Evolutionary conservation across 2,329 filamentous ascomycete species (phyloP).

Genomic region (Penicillium sp.): DNA sequence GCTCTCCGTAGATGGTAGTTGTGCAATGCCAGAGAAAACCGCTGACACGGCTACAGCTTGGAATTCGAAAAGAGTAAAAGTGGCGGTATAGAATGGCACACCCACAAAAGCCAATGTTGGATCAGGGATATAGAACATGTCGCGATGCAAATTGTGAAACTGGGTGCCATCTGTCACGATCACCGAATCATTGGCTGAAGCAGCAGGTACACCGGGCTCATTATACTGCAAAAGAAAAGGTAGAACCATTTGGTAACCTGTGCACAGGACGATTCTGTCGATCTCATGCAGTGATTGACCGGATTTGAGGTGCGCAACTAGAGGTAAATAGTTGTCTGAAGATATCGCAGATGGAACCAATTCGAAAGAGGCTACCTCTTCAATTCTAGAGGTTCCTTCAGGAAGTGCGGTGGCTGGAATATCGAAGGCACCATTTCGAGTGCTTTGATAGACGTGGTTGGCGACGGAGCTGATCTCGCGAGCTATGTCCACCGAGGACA

Average conservation of each 20-base stretch:
- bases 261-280: conserved; percentile 60
- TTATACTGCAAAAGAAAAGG: conserved; percentile 58
- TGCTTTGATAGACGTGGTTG: conserved; percentile 51
- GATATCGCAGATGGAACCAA: not conserved
- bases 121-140: conserved; percentile 67
- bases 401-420: conserved; percentile 53
- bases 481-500: conserved; percentile 54
- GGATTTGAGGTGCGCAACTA: conserved; percentile 50
- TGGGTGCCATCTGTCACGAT: conserved; percentile 62
- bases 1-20: conserved; percentile 43
- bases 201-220: conserved; percentile 41
- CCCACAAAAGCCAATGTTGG: conserved; percentile 61
- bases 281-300: conserved; percentile 53
- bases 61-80: conserved; percentile 66
- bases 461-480: conserved; percentile 48
- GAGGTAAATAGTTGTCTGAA: conserved; percentile 43
- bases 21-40: conserved; percentile 50
- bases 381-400: conserved; percentile 49
- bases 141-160: conserved; percentile 63
- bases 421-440: conserved; percentile 59
- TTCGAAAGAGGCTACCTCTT: conserved; percentile 50
- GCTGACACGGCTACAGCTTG: conserved; percentile 60
- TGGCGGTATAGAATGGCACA: conserved; percentile 61
- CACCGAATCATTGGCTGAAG: conserved; percentile 50
- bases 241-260: conserved; percentile 64